These are phyloP conservation scores for Epicoccum sorghinum DNA, from an alignment of 2,329 filamentous ascomycete genomes.

Conservation along the genomic window DNA sequence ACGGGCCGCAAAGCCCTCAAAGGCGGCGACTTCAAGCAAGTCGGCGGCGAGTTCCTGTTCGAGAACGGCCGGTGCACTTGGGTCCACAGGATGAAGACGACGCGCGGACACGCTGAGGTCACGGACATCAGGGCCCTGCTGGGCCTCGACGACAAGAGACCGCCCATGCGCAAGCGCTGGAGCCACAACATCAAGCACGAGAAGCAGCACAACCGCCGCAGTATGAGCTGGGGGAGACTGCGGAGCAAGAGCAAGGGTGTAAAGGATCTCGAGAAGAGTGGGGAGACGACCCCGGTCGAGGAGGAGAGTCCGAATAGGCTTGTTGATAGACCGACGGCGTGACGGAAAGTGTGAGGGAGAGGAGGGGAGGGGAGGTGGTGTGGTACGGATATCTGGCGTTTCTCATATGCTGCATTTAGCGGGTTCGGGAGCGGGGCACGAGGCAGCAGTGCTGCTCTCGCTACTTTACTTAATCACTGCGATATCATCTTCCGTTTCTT, in stretches of 20 bases:
- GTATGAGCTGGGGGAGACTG: conserved; percentile 36
- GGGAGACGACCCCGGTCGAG: conserved; percentile 24
- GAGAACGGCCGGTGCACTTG: conserved; percentile 73
- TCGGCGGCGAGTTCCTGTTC: conserved; percentile 81
- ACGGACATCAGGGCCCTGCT: conserved; percentile 68
- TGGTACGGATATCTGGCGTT: background rate
- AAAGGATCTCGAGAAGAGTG: conserved; percentile 26
- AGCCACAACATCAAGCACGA: conserved; percentile 39
- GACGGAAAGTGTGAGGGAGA: background rate
- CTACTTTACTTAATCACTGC: background rate
- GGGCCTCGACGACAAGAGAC: conserved; percentile 49
- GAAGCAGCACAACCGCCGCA: conserved; percentile 29
- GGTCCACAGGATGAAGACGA: conserved; percentile 83
- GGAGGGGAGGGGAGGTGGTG: no score
- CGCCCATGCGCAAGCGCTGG: conserved; percentile 42
- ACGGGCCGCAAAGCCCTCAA: conserved; percentile 65
- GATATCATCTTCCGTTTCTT: no score
- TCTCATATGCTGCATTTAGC: conserved; percentile 1
- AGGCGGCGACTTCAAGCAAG: conserved; percentile 70
- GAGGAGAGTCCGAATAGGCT: conserved; percentile 25
- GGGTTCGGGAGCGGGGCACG: background rate
- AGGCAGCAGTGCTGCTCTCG: background rate
- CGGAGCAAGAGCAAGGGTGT: conserved; percentile 34
- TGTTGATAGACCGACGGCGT: conserved; percentile 8
- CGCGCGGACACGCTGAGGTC: conserved; percentile 77